A percentile compares a stretch with the other conserved stretches of the same genome.
phyloP scores from a whole-genome alignment of 176 grass and related monocot species.

The Bolboschoenus planiculmis region DNA sequence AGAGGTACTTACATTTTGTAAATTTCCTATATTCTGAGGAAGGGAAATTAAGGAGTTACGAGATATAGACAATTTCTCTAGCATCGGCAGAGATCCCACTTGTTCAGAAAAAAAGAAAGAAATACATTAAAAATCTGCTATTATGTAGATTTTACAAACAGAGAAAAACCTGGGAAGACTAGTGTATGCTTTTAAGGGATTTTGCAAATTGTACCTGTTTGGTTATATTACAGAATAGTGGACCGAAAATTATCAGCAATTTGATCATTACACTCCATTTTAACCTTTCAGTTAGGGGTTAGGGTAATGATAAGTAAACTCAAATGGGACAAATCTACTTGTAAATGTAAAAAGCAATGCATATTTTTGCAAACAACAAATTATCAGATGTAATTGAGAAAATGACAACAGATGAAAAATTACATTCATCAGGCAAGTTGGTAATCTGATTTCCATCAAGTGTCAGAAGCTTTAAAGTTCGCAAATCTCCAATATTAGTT shows the following conservation, averaged over 20 bases:
- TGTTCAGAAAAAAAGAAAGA: conserved; percentile 24
- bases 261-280: not conserved
- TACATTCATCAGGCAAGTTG: conserved; percentile 82
- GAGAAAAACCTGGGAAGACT: not conserved
- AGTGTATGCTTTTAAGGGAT: not conserved
- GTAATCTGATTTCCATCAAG: conserved; percentile 84
- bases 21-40: conserved; percentile 69
- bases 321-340: not conserved
- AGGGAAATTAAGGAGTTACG: conserved; percentile 65
- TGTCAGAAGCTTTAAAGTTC: conserved; percentile 71
- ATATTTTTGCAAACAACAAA: not conserved
- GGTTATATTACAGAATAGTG: not conserved
- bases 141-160: not conserved
- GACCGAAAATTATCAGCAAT: not conserved
- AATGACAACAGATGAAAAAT: conserved; percentile 10
- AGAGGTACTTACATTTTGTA: conserved; percentile 59
- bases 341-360: not conserved
- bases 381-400: not conserved
- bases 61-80: conserved; percentile 68
- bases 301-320: no score
- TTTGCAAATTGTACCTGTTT: not conserved
- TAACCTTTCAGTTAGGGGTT: not conserved
- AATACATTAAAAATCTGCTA: conserved; percentile 15
- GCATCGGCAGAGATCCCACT: conserved; percentile 85
- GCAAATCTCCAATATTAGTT: conserved; percentile 73